A percentile compares a stretch with the other conserved stretches of the same genome.
Conservation (phyloP, 306 rosid species). For the Quercus variabilis region DNA sequence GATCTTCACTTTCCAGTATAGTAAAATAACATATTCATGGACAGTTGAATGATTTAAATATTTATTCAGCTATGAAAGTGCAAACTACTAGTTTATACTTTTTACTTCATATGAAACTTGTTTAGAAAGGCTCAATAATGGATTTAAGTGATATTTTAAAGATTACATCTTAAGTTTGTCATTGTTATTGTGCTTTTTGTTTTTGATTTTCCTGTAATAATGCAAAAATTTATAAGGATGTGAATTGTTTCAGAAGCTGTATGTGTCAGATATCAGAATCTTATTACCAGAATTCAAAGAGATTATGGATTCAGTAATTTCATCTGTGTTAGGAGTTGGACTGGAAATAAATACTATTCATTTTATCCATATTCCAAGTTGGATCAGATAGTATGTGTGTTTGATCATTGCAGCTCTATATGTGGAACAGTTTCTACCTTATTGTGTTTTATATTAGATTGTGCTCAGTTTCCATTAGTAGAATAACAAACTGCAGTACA, state of each 20-base stretch:
- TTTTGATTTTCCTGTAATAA: too few species aligned
- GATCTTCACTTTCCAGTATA: neutral
- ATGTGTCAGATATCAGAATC: neutral
- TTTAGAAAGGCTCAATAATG: neutral
- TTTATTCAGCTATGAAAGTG: neutral
- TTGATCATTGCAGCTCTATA: neutral
- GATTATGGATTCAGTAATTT: neutral
- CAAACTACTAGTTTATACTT: neutral
- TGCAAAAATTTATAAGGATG: neutral
- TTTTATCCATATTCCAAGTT: neutral
- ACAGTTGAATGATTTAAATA: neutral
- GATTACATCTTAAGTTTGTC: neutral
- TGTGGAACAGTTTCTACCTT: neutral
- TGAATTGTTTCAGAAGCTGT: neutral
- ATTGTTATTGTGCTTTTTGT: too few species aligned
- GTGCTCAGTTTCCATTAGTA: neutral
- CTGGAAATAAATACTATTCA: neutral
- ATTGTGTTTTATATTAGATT: neutral
- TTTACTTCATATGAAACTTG: neutral
- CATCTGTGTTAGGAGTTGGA: neutral
- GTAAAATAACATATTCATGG: neutral
- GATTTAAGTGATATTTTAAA: neutral
- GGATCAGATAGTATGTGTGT: neutral
- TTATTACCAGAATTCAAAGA: neutral
- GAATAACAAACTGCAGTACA: neutral